Percentiles rank a stretch among this genome's conserved stretches.
Conservation (phyloP, 768 basidiomycete genomes). For the Rhodotorula kratochvilovae region DNA sequence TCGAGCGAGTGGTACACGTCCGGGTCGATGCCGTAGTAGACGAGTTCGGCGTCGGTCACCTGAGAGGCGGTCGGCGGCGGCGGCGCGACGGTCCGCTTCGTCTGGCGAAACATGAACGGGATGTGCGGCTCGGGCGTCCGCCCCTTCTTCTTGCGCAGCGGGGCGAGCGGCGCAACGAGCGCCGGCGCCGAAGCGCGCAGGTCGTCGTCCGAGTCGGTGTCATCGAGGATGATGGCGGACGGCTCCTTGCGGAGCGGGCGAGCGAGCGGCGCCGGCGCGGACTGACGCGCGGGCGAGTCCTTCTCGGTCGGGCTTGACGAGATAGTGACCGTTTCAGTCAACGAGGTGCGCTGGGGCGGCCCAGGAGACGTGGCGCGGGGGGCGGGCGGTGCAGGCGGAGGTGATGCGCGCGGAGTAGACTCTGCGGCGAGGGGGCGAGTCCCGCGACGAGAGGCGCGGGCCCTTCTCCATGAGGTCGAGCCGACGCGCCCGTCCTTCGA, state of each 20-base stretch:
- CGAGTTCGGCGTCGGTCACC: slow-evolving; percentile 53
- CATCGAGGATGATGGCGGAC: slow-evolving; percentile 13
- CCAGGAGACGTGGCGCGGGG: neutral
- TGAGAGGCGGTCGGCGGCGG: neutral
- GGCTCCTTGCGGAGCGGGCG: neutral
- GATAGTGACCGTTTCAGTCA: neutral
- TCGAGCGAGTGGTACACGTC: slow-evolving; percentile 66
- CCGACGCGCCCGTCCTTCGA: slow-evolving; percentile 51
- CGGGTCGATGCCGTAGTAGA: slow-evolving; percentile 66
- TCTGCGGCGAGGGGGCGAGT: neutral
- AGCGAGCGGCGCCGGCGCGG: neutral
- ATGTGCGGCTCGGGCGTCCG: slow-evolving; percentile 9
- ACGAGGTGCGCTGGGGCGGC: neutral
- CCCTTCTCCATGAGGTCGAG: slow-evolving; percentile 29
- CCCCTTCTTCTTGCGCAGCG: neutral
- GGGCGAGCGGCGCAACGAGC: neutral
- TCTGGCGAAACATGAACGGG: slow-evolving; percentile 42
- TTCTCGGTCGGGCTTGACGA: neutral
- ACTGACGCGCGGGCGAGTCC: neutral
- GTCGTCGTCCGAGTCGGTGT: slow-evolving; percentile 18
- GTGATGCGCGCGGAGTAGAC: neutral
- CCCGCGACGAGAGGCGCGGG: slow-evolving; percentile 19
- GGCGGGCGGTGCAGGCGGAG: neutral
- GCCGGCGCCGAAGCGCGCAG: neutral
- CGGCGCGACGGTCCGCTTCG: neutral